Conservation (phyloP, 495 filamentous ascomycete genomes). For the Daldinia bambusicola region DNA sequence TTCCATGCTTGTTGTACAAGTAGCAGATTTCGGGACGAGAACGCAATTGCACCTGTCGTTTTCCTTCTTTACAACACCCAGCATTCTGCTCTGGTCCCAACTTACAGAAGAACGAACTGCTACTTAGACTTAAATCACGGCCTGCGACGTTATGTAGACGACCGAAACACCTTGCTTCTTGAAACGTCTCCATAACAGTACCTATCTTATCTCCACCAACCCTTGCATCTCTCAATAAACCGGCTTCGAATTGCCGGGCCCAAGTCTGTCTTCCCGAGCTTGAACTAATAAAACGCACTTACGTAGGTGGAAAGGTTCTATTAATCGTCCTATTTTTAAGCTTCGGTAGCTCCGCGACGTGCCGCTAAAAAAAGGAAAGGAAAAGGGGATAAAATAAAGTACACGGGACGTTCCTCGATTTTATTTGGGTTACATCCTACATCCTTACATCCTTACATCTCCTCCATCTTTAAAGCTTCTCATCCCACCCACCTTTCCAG, state of each 20-base stretch:
- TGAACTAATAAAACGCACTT: constrained; percentile 4
- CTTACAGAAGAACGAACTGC: not conserved
- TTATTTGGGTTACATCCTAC: not conserved
- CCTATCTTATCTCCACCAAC: constrained; percentile 7
- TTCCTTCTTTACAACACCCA: not conserved
- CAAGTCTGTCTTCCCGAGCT: not conserved
- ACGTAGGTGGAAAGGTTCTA: not conserved
- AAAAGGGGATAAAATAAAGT: not conserved
- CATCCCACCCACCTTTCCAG: not conserved
- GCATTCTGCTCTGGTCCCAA: not conserved
- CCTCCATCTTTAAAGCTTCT: not conserved
- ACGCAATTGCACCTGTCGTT: constrained; percentile 11
- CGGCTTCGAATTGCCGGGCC: not conserved
- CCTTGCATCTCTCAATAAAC: not conserved
- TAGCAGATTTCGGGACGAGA: constrained; percentile 20
- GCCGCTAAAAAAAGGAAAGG: constrained; percentile 1
- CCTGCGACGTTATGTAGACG: not conserved
- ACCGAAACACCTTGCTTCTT: not conserved
- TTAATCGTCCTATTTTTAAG: not conserved
- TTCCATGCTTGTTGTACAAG: constrained; percentile 33
- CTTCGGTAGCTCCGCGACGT: not conserved
- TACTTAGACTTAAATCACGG: not conserved
- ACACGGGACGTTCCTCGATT: not conserved
- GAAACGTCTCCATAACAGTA: not conserved
- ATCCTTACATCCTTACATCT: not conserved